Base-by-base conservation (phyloP, 305 asterid genomes). In the Rubia balearica region DNA sequence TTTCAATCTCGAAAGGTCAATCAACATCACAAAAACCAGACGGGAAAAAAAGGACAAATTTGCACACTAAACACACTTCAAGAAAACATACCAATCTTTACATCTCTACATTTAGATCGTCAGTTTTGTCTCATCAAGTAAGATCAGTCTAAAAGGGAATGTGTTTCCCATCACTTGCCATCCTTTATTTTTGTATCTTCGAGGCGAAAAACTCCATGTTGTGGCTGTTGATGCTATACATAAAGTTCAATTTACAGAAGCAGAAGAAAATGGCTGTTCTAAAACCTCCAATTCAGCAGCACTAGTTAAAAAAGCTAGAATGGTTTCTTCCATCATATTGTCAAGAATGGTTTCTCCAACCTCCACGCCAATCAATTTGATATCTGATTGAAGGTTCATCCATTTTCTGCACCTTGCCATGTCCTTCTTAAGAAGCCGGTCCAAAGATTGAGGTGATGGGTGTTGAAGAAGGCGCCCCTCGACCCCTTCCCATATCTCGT, bases 401-500 rank as follows among this genome's bases (percentile, higher is more conserved):
- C 98, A 91, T 42, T 74, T 81, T 78, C 67, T 76, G 8, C 90
- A 77, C 67, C 70, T 86, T 59, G 74, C 83, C 87, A 89, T 77
- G 83, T 95, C 96, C 53, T 77, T 76, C 65, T 62, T 81, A 73
- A 87, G 83, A 69, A 90, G 91, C 76, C 84, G 90, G 30, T 95
- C 98, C 46, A 88, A 82, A 65, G 96, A 86, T 68, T 73, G 84
- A 56, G 81, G 78, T 4, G 72, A 70, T 2, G 83, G 81, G 64
- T 82, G 81, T 77, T 79, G 87, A 64, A 64, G 75, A 63, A 90
- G 76, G 74, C 71, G 77, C 77, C 77, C 70, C 79, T 92, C 96
- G 4, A 95, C 92, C 61, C 76, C 85, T 72, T 66, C 69, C 99
- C 99, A 95, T 74, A 95, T 75, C 83, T 87, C 91, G 6, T 83